Evolutionary conservation across 352 stramenopile genomes (phyloP).

Genomic region (Phytophthora fragariaefolia): DNA sequence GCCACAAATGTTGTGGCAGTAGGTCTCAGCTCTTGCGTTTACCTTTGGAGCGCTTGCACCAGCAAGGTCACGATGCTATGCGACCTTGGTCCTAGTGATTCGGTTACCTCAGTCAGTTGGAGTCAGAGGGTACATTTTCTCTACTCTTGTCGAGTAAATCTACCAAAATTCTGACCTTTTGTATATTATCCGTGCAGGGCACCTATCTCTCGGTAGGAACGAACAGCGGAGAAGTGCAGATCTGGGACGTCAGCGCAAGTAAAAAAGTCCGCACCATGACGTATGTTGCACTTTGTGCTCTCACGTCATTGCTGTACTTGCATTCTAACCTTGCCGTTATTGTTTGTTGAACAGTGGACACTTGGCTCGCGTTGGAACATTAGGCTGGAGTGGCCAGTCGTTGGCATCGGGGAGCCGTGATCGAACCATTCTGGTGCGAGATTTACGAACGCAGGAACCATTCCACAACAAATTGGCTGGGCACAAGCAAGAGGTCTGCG

Average conservation of each 20-base stretch:
- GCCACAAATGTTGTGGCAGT: slow-evolving; percentile 95
- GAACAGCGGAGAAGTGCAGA: slow-evolving; percentile 93
- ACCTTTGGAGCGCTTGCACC: slow-evolving; percentile 95
- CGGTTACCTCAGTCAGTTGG: slow-evolving; percentile 95
- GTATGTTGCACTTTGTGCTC: slow-evolving; percentile 40
- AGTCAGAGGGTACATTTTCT: slow-evolving; percentile 76
- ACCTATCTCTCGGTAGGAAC: slow-evolving; percentile 94
- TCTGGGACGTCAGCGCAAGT: slow-evolving; percentile 93
- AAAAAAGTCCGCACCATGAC: slow-evolving; percentile 92
- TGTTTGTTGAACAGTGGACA: slow-evolving; percentile 72
- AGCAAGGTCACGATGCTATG: slow-evolving; percentile 95
- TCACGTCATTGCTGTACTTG: not conserved
- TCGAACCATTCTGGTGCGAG: slow-evolving; percentile 93
- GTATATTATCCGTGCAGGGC: slow-evolving; percentile 52
- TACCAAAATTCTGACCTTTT: slow-evolving; percentile 7
- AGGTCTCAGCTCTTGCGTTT: slow-evolving; percentile 93
- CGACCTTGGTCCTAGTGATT: slow-evolving; percentile 77
- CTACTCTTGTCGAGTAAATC: too few species aligned
- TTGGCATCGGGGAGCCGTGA: slow-evolving; percentile 96
- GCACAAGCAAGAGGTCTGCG: slow-evolving; percentile 94
- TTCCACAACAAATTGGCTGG: slow-evolving; percentile 66
- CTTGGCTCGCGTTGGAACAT: slow-evolving; percentile 91
- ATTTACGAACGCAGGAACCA: slow-evolving; percentile 80
- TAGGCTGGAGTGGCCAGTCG: slow-evolving; percentile 90
- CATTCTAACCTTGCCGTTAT: slow-evolving; percentile 14